Evolutionary conservation across 495 filamentous ascomycete genomes (phyloP).

Genomic region (Evansstolkia leycettana): DNA sequence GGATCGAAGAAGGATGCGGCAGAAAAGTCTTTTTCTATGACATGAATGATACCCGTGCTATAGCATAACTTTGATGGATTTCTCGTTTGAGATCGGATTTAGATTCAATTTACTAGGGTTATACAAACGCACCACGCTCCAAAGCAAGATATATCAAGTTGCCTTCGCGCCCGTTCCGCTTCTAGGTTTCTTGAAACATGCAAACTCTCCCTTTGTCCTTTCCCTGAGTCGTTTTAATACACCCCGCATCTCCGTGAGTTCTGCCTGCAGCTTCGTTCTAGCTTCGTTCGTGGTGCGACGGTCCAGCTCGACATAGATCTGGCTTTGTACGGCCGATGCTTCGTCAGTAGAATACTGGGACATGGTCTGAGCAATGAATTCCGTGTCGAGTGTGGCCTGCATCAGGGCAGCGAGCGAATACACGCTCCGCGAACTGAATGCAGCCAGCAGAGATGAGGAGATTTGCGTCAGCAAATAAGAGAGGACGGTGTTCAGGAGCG

Average conservation of each 20-base stretch:
- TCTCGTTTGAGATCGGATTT: too few relatives aligned
- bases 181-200: slow-evolving; percentile 52
- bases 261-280: slow-evolving; percentile 61
- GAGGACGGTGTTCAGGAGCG: slow-evolving; percentile 59
- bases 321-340: slow-evolving; percentile 63
- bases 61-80: not conserved
- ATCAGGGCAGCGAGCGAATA: slow-evolving; percentile 76
- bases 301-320: slow-evolving; percentile 85
- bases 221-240: slow-evolving; percentile 75
- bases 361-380: slow-evolving; percentile 91
- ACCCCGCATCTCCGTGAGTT: slow-evolving; percentile 78
- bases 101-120: too few relatives aligned
- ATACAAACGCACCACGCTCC: too few relatives aligned
- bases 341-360: slow-evolving; percentile 77
- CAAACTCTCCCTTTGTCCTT: slow-evolving; percentile 74
- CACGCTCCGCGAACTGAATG: slow-evolving; percentile 50
- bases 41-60: slow-evolving; percentile 1
- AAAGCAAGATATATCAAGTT: not conserved
- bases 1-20: not conserved
- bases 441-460: slow-evolving; percentile 54
- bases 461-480: slow-evolving; percentile 70
- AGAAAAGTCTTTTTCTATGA: not conserved
- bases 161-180: slow-evolving; percentile 7
- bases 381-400: slow-evolving; percentile 93
- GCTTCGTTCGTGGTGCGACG: slow-evolving; percentile 76